A percentile compares a stretch with the other conserved stretches of the same genome.
Evolutionary conservation across 164 flowering plant genomes (phyloP).

Genomic region (Macadamia tetraphylla): DNA sequence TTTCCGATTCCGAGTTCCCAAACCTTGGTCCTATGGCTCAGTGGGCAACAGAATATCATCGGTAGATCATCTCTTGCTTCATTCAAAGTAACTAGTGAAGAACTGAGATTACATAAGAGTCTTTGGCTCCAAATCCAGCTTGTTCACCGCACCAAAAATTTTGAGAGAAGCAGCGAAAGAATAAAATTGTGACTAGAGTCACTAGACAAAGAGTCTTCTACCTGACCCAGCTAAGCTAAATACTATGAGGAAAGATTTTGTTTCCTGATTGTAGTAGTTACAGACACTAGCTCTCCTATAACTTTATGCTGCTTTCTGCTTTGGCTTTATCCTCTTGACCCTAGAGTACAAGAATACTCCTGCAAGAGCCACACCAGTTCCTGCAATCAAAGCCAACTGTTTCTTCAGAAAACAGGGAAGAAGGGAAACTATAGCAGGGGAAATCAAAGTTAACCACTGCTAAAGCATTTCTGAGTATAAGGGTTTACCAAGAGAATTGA

Average conservation of each 20-base stretch:
- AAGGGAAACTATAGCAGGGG: background rate
- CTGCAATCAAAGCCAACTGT: conserved; percentile 33
- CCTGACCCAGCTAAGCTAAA: conserved; percentile 3
- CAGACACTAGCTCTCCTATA: background rate
- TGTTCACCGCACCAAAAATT: conserved; percentile 1
- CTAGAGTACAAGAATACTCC: conserved; percentile 93
- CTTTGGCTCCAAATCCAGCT: background rate
- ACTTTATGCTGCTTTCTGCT: conserved; percentile 50
- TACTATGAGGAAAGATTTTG: background rate
- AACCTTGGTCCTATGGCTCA: too few species aligned
- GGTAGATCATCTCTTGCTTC: too few species aligned
- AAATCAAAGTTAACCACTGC: background rate
- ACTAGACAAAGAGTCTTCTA: background rate
- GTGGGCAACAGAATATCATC: too few species aligned
- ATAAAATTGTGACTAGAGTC: conserved; percentile 1
- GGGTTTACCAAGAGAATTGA: conserved; percentile 71
- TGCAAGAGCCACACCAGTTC: conserved; percentile 86
- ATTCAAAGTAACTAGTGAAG: background rate
- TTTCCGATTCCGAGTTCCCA: too few species aligned
- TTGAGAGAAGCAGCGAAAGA: conserved; percentile 10
- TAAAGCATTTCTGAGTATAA: background rate
- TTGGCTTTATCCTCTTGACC: conserved; percentile 80
- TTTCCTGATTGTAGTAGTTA: background rate
- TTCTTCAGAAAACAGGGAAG: background rate
- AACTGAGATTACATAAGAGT: too few species aligned